Conservation (phyloP, 345 rosid genomes). For the Syzygium oleosum region DNA sequence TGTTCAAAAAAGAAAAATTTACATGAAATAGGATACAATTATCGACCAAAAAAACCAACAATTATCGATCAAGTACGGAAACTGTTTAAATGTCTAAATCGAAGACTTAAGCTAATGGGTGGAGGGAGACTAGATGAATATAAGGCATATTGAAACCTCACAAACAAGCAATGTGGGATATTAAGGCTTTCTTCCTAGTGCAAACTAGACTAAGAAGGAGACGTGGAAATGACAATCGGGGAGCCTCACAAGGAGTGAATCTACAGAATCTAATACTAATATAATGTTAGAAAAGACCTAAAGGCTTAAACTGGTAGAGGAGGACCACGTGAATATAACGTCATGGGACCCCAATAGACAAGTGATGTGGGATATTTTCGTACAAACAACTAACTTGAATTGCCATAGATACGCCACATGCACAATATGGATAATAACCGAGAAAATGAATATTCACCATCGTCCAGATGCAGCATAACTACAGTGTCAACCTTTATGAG, state of each 20-base stretch:
- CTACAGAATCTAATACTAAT: background rate
- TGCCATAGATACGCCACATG: background rate
- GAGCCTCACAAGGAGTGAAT: background rate
- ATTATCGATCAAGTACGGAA: too few relatives aligned
- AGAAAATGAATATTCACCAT: background rate
- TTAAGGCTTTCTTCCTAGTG: background rate
- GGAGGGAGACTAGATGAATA: background rate
- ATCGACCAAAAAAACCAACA: too few relatives aligned
- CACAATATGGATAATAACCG: background rate
- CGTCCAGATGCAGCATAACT: background rate
- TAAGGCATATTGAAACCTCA: background rate
- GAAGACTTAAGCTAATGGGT: background rate
- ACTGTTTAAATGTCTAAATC: background rate
- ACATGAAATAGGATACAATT: too few relatives aligned
- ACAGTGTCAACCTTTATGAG: background rate
- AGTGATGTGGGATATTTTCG: background rate
- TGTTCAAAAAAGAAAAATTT: too few relatives aligned
- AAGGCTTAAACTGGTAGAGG: background rate
- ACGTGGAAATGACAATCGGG: background rate
- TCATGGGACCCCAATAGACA: background rate
- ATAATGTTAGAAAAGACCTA: background rate
- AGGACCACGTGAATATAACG: background rate
- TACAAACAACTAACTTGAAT: background rate
- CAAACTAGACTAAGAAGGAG: background rate
- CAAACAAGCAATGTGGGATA: background rate